A percentile compares a stretch with the other conserved stretches of the same genome.
These are phyloP conservation scores for Acacia melanoxylon DNA, from an alignment of 306 rosid species.

Conservation along the genomic window DNA sequence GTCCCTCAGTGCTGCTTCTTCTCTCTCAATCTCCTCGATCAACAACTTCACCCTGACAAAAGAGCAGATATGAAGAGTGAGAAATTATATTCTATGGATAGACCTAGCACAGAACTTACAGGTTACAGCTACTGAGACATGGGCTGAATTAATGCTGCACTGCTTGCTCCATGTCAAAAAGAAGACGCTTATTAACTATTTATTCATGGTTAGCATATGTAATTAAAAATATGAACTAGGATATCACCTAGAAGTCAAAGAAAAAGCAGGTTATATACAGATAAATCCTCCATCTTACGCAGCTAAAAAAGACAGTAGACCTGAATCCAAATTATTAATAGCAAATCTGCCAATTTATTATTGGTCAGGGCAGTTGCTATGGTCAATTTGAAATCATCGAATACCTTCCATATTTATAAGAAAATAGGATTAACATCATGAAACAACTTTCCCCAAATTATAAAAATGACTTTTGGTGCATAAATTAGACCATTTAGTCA, in stretches of 20 bases:
- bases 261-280: not conserved
- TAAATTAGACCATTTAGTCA: conserved; percentile 6
- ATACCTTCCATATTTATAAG: conserved; percentile 1
- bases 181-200: conserved; percentile 17
- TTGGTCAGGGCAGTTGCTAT: conserved; percentile 18
- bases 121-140: conserved; percentile 18
- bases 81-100: conserved; percentile 19
- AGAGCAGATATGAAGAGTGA: conserved; percentile 31
- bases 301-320: conserved; percentile 23
- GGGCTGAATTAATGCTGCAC: not conserved
- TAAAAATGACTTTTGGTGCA: conserved; percentile 1
- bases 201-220: conserved; percentile 5
- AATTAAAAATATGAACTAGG: conserved; percentile 24
- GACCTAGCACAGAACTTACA: conserved; percentile 16
- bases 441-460: conserved; percentile 13
- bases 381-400: conserved; percentile 8
- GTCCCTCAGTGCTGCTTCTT: conserved; percentile 79
- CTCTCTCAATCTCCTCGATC: conserved; percentile 87
- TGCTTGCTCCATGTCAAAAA: conserved; percentile 15
- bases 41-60: conserved; percentile 75
- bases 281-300: not conserved
- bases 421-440: conserved; percentile 14
- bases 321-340: conserved; percentile 10
- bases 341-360: conserved; percentile 16
- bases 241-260: conserved; percentile 23